These are phyloP conservation scores for Mortierella sp. DNA, from an alignment of 371 early-diverging fungal genomes.

Conservation along the genomic window DNA sequence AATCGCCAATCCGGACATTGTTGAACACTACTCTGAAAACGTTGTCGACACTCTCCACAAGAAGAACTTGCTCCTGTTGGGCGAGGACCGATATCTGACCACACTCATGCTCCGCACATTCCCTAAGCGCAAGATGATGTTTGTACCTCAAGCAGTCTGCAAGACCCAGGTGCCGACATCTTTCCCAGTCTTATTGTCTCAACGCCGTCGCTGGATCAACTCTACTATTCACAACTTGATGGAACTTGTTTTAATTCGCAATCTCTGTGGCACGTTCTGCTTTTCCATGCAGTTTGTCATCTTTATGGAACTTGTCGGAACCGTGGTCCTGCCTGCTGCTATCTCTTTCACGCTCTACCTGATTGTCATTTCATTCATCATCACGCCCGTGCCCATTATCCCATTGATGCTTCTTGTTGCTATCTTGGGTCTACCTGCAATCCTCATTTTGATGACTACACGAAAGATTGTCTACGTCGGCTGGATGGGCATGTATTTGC, in stretches of 20 bases:
- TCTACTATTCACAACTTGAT: conserved; percentile 97
- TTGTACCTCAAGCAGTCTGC: conserved; percentile 95
- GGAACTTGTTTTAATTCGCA: conserved; percentile 91
- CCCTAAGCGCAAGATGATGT: conserved; percentile 94
- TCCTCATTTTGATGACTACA: conserved; percentile 89
- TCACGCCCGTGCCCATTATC: conserved; percentile 70
- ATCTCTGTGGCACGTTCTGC: conserved; percentile 97
- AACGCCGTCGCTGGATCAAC: conserved; percentile 99
- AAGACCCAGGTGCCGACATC: conserved; percentile 94
- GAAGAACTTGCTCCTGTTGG: conserved; percentile 98
- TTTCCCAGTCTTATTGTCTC: conserved; percentile 93
- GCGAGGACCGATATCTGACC: conserved; percentile 99
- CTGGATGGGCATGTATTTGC: conserved; percentile 96
- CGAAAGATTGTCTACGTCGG: conserved; percentile 89
- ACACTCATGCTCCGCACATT: conserved; percentile 98
- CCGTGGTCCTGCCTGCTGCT: conserved; percentile 96
- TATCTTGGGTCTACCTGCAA: conserved; percentile 91
- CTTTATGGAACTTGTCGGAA: conserved; percentile 96
- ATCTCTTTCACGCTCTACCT: conserved; percentile 72
- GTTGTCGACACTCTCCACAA: conserved; percentile 97
- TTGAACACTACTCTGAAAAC: conserved; percentile 94
- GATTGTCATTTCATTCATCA: conserved; percentile 63
- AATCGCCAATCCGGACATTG: conserved; percentile 90
- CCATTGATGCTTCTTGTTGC: conserved; percentile 82
- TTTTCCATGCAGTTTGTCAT: conserved; percentile 99